These are phyloP conservation scores for Aspergillus brasiliensis DNA, from an alignment of 2,329 filamentous ascomycete species.

Conservation along the genomic window DNA sequence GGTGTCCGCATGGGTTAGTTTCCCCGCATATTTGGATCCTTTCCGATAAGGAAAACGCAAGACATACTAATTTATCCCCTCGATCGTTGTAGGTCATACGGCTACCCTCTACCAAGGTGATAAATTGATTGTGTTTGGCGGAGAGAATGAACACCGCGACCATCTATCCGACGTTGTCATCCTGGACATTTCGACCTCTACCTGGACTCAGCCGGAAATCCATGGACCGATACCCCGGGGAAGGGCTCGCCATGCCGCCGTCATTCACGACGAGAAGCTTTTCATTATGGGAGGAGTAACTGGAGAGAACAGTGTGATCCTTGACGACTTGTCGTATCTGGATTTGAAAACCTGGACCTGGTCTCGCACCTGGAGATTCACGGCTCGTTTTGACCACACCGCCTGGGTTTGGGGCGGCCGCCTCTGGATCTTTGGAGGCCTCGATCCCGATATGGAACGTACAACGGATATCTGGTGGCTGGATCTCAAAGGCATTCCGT, in stretches of 20 bases:
- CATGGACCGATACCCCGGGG: slow-evolving; percentile 84
- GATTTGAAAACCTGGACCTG: slow-evolving; percentile 97
- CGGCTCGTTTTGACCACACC: slow-evolving; percentile 90
- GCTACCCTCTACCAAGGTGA: slow-evolving; percentile 90
- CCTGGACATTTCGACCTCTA: slow-evolving; percentile 89
- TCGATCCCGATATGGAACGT: slow-evolving; percentile 96
- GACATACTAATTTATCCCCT: not conserved
- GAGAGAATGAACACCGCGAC: slow-evolving; percentile 95
- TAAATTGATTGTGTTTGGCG: slow-evolving; percentile 95
- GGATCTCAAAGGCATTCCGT: slow-evolving; percentile 86
- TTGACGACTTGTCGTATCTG: slow-evolving; percentile 95
- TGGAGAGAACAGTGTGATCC: slow-evolving; percentile 84
- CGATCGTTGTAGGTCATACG: slow-evolving; percentile 70
- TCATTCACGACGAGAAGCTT: slow-evolving; percentile 93
- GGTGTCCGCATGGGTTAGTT: slow-evolving; percentile 89
- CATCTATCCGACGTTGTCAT: slow-evolving; percentile 95
- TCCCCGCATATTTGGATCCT: not conserved
- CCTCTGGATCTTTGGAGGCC: slow-evolving; percentile 94
- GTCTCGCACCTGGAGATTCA: slow-evolving; percentile 95
- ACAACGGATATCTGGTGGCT: slow-evolving; percentile 97
- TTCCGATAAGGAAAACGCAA: not conserved
- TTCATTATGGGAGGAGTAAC: slow-evolving; percentile 97
- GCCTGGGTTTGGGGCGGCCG: slow-evolving; percentile 91
- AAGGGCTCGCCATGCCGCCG: slow-evolving; percentile 87
- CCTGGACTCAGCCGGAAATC: slow-evolving; percentile 92